Evolutionary conservation across 192 early-diverging fungal species (phyloP).

Genomic region (Oehlia diaphana): DNA sequence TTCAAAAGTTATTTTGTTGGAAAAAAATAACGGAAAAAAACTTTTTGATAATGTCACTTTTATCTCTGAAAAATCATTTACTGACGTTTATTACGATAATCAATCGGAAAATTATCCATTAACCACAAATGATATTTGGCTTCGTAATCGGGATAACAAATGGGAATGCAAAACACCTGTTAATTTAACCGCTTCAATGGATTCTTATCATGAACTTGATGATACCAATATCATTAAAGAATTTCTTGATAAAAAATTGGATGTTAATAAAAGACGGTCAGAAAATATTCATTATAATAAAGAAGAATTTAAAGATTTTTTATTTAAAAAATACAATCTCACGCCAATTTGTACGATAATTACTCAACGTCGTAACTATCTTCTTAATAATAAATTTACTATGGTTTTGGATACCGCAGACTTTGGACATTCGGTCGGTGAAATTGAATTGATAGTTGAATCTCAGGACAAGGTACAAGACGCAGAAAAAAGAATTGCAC

Average conservation of each 20-base stretch:
- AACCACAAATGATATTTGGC: too few relatives aligned
- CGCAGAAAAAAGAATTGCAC: neutral
- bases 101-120: too few relatives aligned
- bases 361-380: neutral
- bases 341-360: neutral
- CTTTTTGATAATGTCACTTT: too few relatives aligned
- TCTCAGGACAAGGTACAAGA: neutral
- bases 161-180: constrained; percentile 20
- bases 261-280: too few relatives aligned
- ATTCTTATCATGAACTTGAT: constrained; percentile 19
- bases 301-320: too few relatives aligned
- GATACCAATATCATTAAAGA: neutral
- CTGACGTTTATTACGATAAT: too few relatives aligned
- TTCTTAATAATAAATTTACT: constrained; percentile 14
- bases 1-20: too few relatives aligned
- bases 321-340: too few relatives aligned
- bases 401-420: constrained; percentile 13
- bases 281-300: too few relatives aligned
- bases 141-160: constrained; percentile 6
- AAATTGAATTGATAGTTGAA: constrained; percentile 6
- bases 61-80: too few relatives aligned
- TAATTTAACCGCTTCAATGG: constrained; percentile 11
- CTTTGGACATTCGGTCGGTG: constrained; percentile 19
- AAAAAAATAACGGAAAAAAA: too few relatives aligned
- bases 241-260: too few relatives aligned